A percentile compares a stretch with the other conserved stretches of the same genome.
Conservation (phyloP, 2,329 filamentous ascomycete species). For the Curvularia hawaiiensis region DNA sequence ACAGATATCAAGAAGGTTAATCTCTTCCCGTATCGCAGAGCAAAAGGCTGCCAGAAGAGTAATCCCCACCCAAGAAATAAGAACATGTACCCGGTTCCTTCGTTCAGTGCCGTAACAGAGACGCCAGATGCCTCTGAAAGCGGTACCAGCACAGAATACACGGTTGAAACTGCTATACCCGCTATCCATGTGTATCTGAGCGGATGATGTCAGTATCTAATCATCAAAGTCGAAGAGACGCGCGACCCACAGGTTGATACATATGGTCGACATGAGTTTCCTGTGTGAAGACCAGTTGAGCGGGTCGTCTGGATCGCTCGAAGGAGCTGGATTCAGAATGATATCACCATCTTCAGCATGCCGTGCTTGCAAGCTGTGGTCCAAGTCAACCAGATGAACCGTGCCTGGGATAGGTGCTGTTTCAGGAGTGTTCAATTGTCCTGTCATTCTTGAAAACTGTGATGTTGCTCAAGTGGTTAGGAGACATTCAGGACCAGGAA, state of each 20-base stretch:
- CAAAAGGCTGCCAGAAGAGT: slow-evolving; percentile 59
- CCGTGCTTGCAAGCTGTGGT: slow-evolving; percentile 44
- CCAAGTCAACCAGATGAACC: slow-evolving; percentile 51
- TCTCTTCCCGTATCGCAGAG: slow-evolving; percentile 58
- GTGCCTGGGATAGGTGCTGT: slow-evolving; percentile 45
- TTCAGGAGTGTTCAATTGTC: not conserved
- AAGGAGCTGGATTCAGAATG: slow-evolving; percentile 49
- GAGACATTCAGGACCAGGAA: not conserved
- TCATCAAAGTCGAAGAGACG: not conserved
- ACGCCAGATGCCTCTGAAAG: slow-evolving; percentile 56
- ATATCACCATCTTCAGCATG: slow-evolving; percentile 49
- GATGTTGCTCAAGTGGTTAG: not conserved
- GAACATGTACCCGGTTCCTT: slow-evolving; percentile 60
- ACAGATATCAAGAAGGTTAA: slow-evolving; percentile 54
- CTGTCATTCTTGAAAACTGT: slow-evolving; percentile 7
- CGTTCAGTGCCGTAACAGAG: slow-evolving; percentile 52
- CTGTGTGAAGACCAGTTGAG: slow-evolving; percentile 41
- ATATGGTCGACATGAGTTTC: slow-evolving; percentile 35
- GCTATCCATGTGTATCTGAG: slow-evolving; percentile 56
- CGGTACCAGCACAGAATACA: slow-evolving; percentile 58
- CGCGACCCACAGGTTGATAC: slow-evolving; percentile 24
- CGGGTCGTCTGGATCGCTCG: slow-evolving; percentile 43
- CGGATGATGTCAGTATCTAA: slow-evolving; percentile 43
- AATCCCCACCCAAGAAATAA: slow-evolving; percentile 58
- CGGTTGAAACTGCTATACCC: slow-evolving; percentile 55